phyloP scores from a whole-genome alignment of 2,329 filamentous ascomycete genomes.

The Alternaria ventricosa region DNA sequence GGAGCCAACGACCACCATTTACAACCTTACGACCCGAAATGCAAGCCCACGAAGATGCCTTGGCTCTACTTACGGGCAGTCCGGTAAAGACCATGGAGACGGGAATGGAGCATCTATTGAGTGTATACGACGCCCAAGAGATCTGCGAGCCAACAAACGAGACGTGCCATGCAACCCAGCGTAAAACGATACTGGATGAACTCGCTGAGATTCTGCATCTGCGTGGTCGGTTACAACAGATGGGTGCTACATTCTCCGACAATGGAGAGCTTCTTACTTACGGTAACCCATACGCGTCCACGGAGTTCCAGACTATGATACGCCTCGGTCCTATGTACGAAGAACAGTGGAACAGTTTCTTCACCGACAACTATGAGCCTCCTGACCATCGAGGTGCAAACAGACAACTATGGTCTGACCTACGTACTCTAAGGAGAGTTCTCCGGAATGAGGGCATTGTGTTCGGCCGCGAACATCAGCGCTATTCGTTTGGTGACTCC shows the following conservation, averaged over 20 bases:
- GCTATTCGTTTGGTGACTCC: background rate
- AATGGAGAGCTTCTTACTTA: slow-evolving; percentile 16
- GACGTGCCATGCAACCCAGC: background rate
- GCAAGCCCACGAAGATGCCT: background rate
- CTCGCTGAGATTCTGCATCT: background rate
- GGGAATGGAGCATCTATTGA: background rate
- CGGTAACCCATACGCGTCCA: slow-evolving; percentile 3
- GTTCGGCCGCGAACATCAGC: slow-evolving; percentile 8
- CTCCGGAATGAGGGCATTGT: slow-evolving; percentile 13
- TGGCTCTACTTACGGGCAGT: background rate
- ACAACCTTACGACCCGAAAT: background rate
- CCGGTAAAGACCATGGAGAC: background rate
- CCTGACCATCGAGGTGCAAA: background rate
- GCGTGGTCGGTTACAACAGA: slow-evolving; percentile 12
- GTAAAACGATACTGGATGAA: background rate
- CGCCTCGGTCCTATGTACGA: slow-evolving; percentile 13
- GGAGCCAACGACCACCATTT: background rate
- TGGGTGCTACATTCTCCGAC: slow-evolving; percentile 6
- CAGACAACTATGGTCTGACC: background rate
- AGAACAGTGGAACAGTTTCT: slow-evolving; percentile 11
- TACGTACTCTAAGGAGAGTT: background rate
- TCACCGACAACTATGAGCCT: background rate
- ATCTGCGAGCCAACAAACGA: background rate
- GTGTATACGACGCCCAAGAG: background rate
- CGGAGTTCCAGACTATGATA: slow-evolving; percentile 16